Evolutionary conservation across 164 flowering plant genomes (phyloP), one percentile per base, ranked within the genome.

Genomic region (Saururus chinensis): DNA sequence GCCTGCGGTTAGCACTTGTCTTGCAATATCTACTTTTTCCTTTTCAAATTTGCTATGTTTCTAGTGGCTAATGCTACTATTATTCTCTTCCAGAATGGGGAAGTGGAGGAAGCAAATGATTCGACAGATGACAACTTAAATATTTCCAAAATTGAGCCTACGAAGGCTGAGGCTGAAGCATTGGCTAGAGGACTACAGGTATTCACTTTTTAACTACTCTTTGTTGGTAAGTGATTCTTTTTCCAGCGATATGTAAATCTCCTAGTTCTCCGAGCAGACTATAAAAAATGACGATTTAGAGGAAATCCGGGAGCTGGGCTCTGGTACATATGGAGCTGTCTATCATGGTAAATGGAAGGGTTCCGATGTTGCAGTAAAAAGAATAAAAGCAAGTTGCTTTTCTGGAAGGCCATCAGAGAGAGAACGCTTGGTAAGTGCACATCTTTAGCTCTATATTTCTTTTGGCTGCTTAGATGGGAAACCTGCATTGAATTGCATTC

Each of bases 301-400:
- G 76, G 97, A 95, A 77, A 79, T 91, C 42, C 85, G 97, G 42
- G 92, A 85, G 68, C 69, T 95, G 56, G 99, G 99, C 20, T 78
- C 93, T 65, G 99, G 99, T 62, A 91, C 99, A 20, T 95, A 91
- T 79, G 99, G 99, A 19, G 69, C 97, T 66, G 99, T 95, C 56
- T 95, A 71, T 71, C 92, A 95, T 80, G 97, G 97, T 53, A 95
- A 95, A 71, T 95, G 99, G 99, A 91, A 79, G 66, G 99, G 99
- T 62, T 95, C 96, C 60, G 99, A 95, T 82, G 99, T 95, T 14
- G 99, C 99, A 37, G 71, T 95, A 65, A 95, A 95, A 73, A 87
- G 96, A 72, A 95, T 95, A 58, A 95, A 95, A 78, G 88, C 99
- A 13, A 88, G 97, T 72, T 95, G 99, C 81, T 95, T 95, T 83